phyloP scores from a whole-genome alignment of 2,329 filamentous ascomycete genomes.

The Clarireedia paspali region DNA sequence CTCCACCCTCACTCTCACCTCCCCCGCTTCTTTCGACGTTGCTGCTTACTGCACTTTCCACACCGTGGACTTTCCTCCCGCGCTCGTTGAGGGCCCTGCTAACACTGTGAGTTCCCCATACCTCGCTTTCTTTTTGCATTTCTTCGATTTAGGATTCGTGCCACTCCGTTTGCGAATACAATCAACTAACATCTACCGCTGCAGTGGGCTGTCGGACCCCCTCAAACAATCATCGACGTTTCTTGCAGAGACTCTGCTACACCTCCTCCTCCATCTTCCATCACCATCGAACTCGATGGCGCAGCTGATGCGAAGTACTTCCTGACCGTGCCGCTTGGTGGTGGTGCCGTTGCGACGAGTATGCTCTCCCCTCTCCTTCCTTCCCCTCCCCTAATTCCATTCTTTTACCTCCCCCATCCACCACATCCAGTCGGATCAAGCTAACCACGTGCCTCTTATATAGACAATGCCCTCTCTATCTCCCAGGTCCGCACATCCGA shows the following conservation, averaged over 20 bases:
- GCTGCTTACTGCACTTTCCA: constrained; percentile 14
- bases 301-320: constrained; percentile 21
- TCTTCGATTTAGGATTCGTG: background rate
- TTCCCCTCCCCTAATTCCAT: background rate
- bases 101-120: background rate
- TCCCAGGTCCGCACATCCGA: constrained; percentile 16
- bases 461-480: constrained; percentile 22
- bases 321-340: constrained; percentile 20
- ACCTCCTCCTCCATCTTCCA: constrained; percentile 2
- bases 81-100: constrained; percentile 9
- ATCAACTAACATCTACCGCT: too few species aligned
- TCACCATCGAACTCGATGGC: constrained; percentile 23
- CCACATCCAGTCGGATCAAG: too few species aligned
- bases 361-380: background rate
- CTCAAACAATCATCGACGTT: constrained; percentile 20
- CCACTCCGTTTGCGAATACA: background rate
- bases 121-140: background rate
- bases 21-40: constrained; percentile 12
- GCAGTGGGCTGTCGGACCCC: constrained; percentile 22
- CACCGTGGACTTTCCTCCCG: constrained; percentile 20
- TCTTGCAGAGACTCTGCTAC: constrained; percentile 10
- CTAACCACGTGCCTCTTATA: background rate
- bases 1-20: constrained; percentile 16
- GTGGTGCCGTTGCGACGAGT: constrained; percentile 15
- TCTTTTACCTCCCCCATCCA: too few species aligned